Conservation (phyloP, 75 land plant genomes). For the Picea glauca region DNA sequence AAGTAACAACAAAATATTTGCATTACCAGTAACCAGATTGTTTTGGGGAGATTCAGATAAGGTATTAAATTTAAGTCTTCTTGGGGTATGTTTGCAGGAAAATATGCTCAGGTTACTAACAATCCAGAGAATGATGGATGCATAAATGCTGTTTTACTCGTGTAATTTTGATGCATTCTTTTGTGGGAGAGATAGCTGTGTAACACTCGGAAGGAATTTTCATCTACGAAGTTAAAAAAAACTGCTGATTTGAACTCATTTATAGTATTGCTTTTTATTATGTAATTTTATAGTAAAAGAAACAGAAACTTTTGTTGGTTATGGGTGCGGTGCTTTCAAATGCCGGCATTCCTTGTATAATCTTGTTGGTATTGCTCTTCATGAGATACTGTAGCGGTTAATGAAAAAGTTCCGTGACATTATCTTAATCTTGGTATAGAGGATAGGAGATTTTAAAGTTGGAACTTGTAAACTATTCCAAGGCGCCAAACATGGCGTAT, state of each 20-base stretch:
- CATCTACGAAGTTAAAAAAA: background rate
- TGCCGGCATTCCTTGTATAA: background rate
- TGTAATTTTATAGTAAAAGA: background rate
- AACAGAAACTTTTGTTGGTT: background rate
- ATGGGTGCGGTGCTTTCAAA: background rate
- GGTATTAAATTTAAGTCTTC: constrained; percentile 1
- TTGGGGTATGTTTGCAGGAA: constrained; percentile 36
- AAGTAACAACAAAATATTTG: constrained; percentile 10
- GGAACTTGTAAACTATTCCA: no score
- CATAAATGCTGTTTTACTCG: constrained; percentile 78
- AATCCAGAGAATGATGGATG: constrained; percentile 92
- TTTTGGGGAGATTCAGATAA: background rate
- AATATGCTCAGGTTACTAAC: constrained; percentile 85
- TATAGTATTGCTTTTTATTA: background rate
- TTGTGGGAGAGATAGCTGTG: background rate
- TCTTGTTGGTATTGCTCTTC: background rate
- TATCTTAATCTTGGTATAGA: no score
- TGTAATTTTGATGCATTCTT: constrained; percentile 20
- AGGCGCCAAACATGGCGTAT: no score
- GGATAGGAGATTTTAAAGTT: no score
- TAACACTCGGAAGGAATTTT: background rate
- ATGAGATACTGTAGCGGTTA: no score
- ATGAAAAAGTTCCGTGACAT: no score
- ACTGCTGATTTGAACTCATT: background rate
- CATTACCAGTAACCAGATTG: background rate